Evolutionary conservation across 192 early-diverging fungal species (phyloP).

Genomic region (Backusella luteola): DNA sequence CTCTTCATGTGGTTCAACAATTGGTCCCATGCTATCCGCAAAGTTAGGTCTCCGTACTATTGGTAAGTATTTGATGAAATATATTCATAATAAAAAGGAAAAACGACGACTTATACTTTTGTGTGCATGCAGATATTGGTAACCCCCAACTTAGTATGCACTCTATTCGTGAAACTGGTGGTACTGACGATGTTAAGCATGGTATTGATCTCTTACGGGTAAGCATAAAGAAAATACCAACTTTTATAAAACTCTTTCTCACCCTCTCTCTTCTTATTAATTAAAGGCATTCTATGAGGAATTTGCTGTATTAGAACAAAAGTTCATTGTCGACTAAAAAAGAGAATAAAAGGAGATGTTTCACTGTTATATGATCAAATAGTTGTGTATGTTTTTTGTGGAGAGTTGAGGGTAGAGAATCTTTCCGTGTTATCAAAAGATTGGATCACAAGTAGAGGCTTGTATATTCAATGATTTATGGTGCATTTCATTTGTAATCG

Average conservation of each 20-base stretch:
- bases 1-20: conserved; percentile 92
- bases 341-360: neutral
- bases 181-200: conserved; percentile 82
- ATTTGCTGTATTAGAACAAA: conserved; percentile 52
- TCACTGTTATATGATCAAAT: neutral
- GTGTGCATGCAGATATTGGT: conserved; percentile 71
- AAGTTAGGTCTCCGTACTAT: conserved; percentile 94
- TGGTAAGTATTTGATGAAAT: conserved; percentile 43
- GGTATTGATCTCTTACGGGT: conserved; percentile 85
- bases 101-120: neutral
- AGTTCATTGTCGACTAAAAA: conserved; percentile 55
- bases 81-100: neutral
- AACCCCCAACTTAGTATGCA: conserved; percentile 98
- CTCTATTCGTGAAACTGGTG: conserved; percentile 90
- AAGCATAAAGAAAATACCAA: conserved; percentile 1
- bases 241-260: neutral
- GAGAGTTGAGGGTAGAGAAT: neutral
- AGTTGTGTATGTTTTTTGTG: conserved; percentile 10
- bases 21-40: conserved; percentile 94
- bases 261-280: conserved; percentile 10
- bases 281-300: conserved; percentile 61
- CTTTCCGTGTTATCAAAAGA: no score
- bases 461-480: no score
- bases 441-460: no score
- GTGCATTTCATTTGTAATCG: no score